A percentile compares a stretch with the other conserved stretches of the same genome.
These are phyloP conservation scores for Steccherinum ochraceum DNA, from an alignment of 768 basidiomycete genomes.

Conservation along the genomic window DNA sequence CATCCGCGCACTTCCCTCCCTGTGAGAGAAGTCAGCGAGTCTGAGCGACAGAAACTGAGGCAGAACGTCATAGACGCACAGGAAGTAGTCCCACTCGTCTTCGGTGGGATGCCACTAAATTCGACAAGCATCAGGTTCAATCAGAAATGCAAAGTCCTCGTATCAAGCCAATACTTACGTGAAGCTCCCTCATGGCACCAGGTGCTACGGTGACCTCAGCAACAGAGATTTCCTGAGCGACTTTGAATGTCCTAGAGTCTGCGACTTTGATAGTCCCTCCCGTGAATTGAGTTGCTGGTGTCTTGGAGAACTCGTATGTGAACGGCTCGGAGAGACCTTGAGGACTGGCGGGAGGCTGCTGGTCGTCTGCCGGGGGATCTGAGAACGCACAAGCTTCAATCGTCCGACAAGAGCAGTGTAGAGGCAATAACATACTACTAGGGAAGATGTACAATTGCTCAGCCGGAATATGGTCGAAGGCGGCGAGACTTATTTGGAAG, in stretches of 20 bases:
- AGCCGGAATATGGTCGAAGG: constrained; percentile 24
- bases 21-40: constrained; percentile 13
- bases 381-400: not conserved
- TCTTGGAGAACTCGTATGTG: constrained; percentile 41
- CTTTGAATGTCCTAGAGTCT: constrained; percentile 43
- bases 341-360: constrained; percentile 30
- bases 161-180: constrained; percentile 30
- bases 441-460: constrained; percentile 27
- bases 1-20: constrained; percentile 32
- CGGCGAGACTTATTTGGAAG: constrained; percentile 23
- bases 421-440: constrained; percentile 14
- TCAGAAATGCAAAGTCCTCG: too few species aligned
- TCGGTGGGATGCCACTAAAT: constrained; percentile 43
- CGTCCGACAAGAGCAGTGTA: too few species aligned
- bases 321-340: constrained; percentile 39
- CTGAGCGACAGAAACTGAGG: not conserved
- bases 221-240: constrained; percentile 42
- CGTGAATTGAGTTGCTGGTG: constrained; percentile 32
- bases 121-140: not conserved
- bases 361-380: constrained; percentile 32
- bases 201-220: constrained; percentile 52
- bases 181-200: constrained; percentile 52
- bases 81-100: constrained; percentile 34
- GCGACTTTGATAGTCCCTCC: constrained; percentile 47
- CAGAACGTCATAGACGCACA: constrained; percentile 20